Base-by-base conservation (phyloP, 768 basidiomycete species). In the Tylopilus intermedius region DNA sequence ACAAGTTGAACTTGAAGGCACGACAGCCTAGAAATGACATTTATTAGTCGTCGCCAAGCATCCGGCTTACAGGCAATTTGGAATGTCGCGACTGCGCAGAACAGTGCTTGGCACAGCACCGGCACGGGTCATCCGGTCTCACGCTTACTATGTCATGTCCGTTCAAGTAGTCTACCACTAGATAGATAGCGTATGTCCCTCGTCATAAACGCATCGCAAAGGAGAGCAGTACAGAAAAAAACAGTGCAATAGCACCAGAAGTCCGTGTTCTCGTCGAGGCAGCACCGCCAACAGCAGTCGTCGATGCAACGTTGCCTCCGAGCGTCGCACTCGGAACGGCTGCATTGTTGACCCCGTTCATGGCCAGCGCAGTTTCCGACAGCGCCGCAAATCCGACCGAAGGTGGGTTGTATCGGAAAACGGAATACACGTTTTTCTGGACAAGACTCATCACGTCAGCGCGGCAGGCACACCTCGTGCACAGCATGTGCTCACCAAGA, bases 401-500 rank as follows among this genome's bases (percentile, higher is more conserved):
- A 2, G 79, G 70, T 1, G 79, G 79, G 24, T 68, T 54, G 50
- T 71, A 78, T 22, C 78, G 69, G 62, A 74, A 80, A 0, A 82
- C 76, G 10, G 78, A 74, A 62, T 81, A 80, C 24, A 79, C 79
- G 59, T 81, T 82, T 66, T 82, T 82, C 65, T 80, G 32, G 9
- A 40, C 15, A 37, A 26, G 33, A 8, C 8, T 9, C 10, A 30
- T 4, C 18, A 7, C 10, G 47, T 62, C 45, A 58, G 42, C n/a
- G 10, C n/a, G 7, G 5, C 42, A 21, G 8, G 43, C 10, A 29
- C 32, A 30, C 30, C n/a, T 5, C 29, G 27, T 7, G 5, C 8
- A 39, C 11, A 21, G 5, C 3, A 26, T 13, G 4, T 5, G 4
- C 66, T 45, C n/a, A 56, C 66, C 26, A 94, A 78, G 74, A 94